phyloP scores from a whole-genome alignment of 2,329 filamentous ascomycete species.

The Tolypocladium nubicola region DNA sequence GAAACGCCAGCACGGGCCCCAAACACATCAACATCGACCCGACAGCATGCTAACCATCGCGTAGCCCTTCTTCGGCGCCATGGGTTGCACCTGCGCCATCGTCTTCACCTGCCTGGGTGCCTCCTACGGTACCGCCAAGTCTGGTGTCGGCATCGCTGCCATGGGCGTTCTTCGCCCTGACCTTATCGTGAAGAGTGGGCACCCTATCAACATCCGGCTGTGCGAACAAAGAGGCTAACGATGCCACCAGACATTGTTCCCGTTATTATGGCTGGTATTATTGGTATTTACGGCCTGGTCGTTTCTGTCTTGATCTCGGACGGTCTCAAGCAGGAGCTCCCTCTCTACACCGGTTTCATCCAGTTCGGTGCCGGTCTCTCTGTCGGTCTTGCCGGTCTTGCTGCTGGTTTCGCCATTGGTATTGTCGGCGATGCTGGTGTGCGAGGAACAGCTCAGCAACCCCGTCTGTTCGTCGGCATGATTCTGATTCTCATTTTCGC shows the following conservation, averaged over 20 bases:
- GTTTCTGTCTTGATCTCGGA: conserved; percentile 82
- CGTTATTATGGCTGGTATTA: conserved; percentile 99
- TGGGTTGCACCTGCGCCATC: conserved; percentile 95
- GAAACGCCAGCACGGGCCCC: conserved; percentile 9
- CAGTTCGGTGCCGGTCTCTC: conserved; percentile 75
- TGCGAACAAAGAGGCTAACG: conserved; percentile 8
- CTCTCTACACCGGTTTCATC: conserved; percentile 76
- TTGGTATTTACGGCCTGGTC: conserved; percentile 94
- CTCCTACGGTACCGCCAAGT: conserved; percentile 98
- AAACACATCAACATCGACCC: conserved; percentile 8
- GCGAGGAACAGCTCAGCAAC: conserved; percentile 74
- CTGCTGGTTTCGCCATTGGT: conserved; percentile 77
- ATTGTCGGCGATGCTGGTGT: conserved; percentile 87
- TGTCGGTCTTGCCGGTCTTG: conserved; percentile 73
- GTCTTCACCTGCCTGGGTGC: conserved; percentile 95
- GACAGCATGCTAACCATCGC: conserved; percentile 21
- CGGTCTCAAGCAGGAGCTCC: conserved; percentile 58
- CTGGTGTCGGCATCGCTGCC: conserved; percentile 93
- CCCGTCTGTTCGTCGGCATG: conserved; percentile 89
- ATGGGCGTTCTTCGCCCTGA: conserved; percentile 98
- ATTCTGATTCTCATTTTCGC: conserved; percentile 99
- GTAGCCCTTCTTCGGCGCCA: conserved; percentile 86
- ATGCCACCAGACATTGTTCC: conserved; percentile 76
- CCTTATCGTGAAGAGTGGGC: conserved; percentile 97
- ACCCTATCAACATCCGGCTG: neutral